Evolutionary conservation across 2,329 filamentous ascomycete genomes (phyloP), one percentile per base, ranked within the genome.

Genomic region (Thelonectria discophora): DNA sequence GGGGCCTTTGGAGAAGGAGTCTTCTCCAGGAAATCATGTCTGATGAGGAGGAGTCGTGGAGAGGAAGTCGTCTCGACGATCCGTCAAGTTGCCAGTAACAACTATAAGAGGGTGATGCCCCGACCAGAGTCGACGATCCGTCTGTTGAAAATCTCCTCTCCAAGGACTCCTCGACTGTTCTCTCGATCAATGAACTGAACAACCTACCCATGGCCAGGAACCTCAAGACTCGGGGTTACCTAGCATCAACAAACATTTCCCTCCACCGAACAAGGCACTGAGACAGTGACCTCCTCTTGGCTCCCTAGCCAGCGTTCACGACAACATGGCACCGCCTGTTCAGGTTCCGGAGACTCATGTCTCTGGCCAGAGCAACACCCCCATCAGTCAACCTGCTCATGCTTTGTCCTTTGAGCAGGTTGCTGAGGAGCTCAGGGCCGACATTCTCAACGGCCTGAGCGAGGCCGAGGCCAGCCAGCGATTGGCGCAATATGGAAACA

Each of bases 341-440:
- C 6, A 13, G 34, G 34, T 37, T 37, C 15, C 34, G 4, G 40
- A 43, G 13, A 43, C 40, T 43, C 73, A 75, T 55, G 67, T 76
- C 63, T 76, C 74, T 50, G 76, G 74, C 7, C 75, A 76, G 63
- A 74, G 71, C 52, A 78, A 77, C 51, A 56, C 64, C 12, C 73
- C 73, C 7, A 77, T 90, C 54, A 82, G 82, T 10, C 76, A 79
- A 50, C 86, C 87, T 10, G 86, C 87, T 27, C 87, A 90, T 68
- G 78, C 83, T 49, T 79, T 90, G 46, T 71, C 78, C 21, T 79
- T 76, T 66, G 73, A 81, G 15, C 72, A 80, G 46, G 81, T 87
- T 34, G 78, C 83, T 27, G 70, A 79, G 17, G 83, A 90, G 72
- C 80, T 89, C 18, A 73, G 79, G 11, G 81, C 83, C 55, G 79